Percentiles rank a stretch among this genome's conserved stretches.
Evolutionary conservation across 2,329 filamentous ascomycete genomes (phyloP).

Genomic region (Ophiocordyceps robertsii): DNA sequence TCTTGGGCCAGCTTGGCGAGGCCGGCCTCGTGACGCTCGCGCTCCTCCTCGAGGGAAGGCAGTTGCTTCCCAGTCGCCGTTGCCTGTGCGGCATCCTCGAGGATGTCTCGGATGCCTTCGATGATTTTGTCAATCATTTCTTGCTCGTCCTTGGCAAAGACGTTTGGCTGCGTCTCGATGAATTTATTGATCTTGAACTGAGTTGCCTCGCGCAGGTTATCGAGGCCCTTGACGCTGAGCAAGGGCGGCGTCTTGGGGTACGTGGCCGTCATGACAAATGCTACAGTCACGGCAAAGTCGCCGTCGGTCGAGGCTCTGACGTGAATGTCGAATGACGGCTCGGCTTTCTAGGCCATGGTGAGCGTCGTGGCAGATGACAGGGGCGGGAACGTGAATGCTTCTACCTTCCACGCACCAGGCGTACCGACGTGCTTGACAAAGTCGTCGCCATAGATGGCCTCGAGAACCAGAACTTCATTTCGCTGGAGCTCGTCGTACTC

Average conservation of each 20-base stretch:
- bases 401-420: conserved; percentile 74
- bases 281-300: conserved; percentile 57
- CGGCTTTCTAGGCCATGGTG: conserved; percentile 47
- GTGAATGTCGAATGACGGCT: conserved; percentile 69
- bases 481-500: conserved; percentile 76
- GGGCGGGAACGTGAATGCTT: conserved; percentile 9
- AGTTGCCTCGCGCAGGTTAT: conserved; percentile 55
- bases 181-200: conserved; percentile 56
- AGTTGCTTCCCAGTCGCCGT: conserved; percentile 63
- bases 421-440: conserved; percentile 61
- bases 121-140: conserved; percentile 54
- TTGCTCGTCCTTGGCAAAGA: conserved; percentile 37
- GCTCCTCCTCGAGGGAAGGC: conserved; percentile 80
- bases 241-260: conserved; percentile 78
- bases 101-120: conserved; percentile 55
- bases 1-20: conserved; percentile 47
- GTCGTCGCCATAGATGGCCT: conserved; percentile 83
- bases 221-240: conserved; percentile 51
- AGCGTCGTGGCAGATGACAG: conserved; percentile 1
- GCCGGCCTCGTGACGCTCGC: conserved; percentile 67
- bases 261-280: conserved; percentile 72
- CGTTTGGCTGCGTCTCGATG: conserved; percentile 42
- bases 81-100: conserved; percentile 75
- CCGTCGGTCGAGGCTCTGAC: conserved; percentile 62
- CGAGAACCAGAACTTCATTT: conserved; percentile 74